phyloP scores from a whole-genome alignment of 805 yeast genomes.

The Hanseniaspora osmophila region DNA sequence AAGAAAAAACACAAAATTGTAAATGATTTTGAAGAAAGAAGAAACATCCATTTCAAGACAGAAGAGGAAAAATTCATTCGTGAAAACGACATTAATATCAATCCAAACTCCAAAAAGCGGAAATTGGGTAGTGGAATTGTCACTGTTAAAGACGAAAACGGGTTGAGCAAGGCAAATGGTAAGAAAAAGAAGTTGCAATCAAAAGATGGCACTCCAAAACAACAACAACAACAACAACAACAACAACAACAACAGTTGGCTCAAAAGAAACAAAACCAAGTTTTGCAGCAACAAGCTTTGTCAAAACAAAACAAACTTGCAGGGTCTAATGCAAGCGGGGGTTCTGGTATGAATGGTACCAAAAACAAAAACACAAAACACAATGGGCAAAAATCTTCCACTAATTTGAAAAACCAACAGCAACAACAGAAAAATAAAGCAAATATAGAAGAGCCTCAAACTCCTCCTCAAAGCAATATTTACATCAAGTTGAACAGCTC shows the following conservation, averaged over 20 bases:
- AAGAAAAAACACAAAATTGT: not conserved
- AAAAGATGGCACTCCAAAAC: not conserved
- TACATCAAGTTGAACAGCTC: slow-evolving; percentile 81
- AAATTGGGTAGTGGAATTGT: not conserved
- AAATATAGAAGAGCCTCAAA: slow-evolving; percentile 7
- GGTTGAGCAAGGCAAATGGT: not conserved
- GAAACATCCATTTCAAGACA: not conserved
- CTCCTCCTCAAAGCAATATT: slow-evolving; percentile 36
- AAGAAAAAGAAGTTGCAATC: not conserved
- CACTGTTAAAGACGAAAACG: not conserved
- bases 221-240: not conserved
- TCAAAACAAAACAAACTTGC: not conserved
- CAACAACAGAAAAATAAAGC: slow-evolving; percentile 1
- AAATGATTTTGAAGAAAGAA: slow-evolving; percentile 2
- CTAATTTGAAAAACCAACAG: slow-evolving; percentile 4
- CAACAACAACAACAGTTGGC: not conserved
- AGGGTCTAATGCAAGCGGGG: not conserved
- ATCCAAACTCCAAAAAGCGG: not conserved
- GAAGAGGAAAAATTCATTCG: not conserved
- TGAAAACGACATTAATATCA: not conserved
- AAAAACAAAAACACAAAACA: not conserved
- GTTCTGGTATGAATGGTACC: not conserved
- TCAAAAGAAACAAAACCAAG: not conserved
- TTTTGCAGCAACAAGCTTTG: not conserved
- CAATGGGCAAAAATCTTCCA: not conserved